phyloP scores from a whole-genome alignment of 1,284 basidiomycete genomes.

The Cutaneotrichosporon sp. region DNA sequence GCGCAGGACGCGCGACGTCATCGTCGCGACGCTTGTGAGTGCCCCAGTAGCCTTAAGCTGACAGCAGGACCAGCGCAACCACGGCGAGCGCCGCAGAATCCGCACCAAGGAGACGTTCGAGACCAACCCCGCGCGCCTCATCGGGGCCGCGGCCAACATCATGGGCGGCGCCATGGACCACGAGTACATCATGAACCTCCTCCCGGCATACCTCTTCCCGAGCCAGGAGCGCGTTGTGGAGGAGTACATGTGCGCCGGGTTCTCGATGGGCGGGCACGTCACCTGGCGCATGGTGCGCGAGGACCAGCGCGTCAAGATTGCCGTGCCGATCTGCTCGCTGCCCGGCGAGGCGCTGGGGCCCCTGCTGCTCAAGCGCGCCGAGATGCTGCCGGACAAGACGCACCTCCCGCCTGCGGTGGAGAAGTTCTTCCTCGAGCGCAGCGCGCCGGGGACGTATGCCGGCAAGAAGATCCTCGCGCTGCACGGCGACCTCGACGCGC shows the following conservation, averaged over 20 bases:
- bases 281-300: slow-evolving; percentile 19
- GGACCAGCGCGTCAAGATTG: slow-evolving; percentile 35
- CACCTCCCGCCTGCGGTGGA: neutral
- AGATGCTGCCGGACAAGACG: neutral
- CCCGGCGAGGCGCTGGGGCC: slow-evolving; percentile 13
- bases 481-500: slow-evolving; percentile 56
- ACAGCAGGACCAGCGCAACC: slow-evolving; percentile 73
- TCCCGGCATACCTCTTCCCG: slow-evolving; percentile 77
- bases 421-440: neutral
- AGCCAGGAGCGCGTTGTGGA: slow-evolving; percentile 63
- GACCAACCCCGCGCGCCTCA: slow-evolving; percentile 63
- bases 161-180: slow-evolving; percentile 59
- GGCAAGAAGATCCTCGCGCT: slow-evolving; percentile 70
- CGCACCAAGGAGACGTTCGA: slow-evolving; percentile 62
- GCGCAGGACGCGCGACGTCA: slow-evolving; percentile 36
- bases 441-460: slow-evolving; percentile 53
- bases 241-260: slow-evolving; percentile 64
- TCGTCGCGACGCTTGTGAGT: slow-evolving; percentile 51
- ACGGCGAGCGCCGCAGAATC: slow-evolving; percentile 57
- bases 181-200: slow-evolving; percentile 76
- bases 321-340: slow-evolving; percentile 20
- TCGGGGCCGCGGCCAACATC: neutral
- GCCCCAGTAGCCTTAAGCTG: too few species aligned
- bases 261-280: slow-evolving; percentile 56
- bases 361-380: slow-evolving; percentile 53